Conservation (phyloP, 2,329 filamentous ascomycete genomes). For the Coniochaeta sp. region DNA sequence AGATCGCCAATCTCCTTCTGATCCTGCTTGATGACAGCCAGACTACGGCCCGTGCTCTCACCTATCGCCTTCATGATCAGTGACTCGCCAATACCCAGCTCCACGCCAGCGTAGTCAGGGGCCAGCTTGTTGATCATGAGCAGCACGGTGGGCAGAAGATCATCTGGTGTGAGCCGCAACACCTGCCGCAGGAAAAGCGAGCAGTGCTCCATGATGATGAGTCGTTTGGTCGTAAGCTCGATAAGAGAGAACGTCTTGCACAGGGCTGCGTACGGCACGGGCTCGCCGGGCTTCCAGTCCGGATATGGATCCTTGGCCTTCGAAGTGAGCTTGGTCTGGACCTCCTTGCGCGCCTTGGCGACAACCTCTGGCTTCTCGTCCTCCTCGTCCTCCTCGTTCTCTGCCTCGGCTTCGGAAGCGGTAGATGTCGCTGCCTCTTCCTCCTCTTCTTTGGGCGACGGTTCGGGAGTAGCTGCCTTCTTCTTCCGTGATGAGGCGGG, state of each 20-base stretch:
- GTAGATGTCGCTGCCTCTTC: conserved; percentile 32
- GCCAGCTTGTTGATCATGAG: conserved; percentile 98
- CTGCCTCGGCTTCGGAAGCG: conserved; percentile 40
- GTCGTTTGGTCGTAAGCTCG: conserved; percentile 86
- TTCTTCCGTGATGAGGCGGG: conserved; percentile 13
- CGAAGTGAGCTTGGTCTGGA: conserved; percentile 67
- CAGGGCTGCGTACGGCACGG: conserved; percentile 89
- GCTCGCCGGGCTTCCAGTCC: conserved; percentile 83
- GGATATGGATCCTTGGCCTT: conserved; percentile 76
- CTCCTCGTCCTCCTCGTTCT: conserved; percentile 42
- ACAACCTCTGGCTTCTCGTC: conserved; percentile 63
- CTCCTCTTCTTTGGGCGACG: conserved; percentile 30
- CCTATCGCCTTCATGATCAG: conserved; percentile 98
- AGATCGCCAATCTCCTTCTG: conserved; percentile 96
- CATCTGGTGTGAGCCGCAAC: conserved; percentile 79
- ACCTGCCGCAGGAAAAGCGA: conserved; percentile 89
- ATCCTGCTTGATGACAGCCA: conserved; percentile 87
- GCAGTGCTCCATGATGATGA: conserved; percentile 84
- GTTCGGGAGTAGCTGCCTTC: conserved; percentile 18
- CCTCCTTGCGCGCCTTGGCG: conserved; percentile 70
- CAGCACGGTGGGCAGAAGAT: conserved; percentile 80
- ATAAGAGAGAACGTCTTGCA: conserved; percentile 92
- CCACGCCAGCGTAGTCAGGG: conserved; percentile 91
- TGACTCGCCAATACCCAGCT: conserved; percentile 96
- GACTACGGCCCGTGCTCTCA: conserved; percentile 81